A percentile compares a stretch with the other conserved stretches of the same genome.
Conservation (phyloP, 768 basidiomycete species). For the Hypholoma sublateritium region DNA sequence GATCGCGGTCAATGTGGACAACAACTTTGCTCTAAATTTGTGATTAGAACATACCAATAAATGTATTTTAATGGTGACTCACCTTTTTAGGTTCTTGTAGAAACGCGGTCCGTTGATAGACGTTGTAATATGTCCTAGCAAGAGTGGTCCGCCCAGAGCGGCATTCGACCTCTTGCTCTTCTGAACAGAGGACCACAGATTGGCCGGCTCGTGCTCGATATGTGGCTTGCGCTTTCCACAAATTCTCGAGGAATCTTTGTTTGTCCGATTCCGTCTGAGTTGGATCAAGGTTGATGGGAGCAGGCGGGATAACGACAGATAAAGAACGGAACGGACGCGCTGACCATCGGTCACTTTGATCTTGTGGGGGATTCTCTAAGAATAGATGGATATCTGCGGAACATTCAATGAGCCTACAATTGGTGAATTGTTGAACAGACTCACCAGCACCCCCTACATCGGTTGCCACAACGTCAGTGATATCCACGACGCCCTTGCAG, state of each 20-base stretch:
- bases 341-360: slow-evolving; percentile 85
- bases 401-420: background rate
- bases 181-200: slow-evolving; percentile 68
- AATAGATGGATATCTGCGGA: slow-evolving; percentile 79
- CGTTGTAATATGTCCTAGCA: slow-evolving; percentile 86
- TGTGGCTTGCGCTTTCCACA: slow-evolving; percentile 87
- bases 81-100: slow-evolving; percentile 82
- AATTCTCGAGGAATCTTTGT: slow-evolving; percentile 79
- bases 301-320: slow-evolving; percentile 76
- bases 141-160: slow-evolving; percentile 58
- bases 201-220: slow-evolving; percentile 73
- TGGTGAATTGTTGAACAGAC: slow-evolving; percentile 17
- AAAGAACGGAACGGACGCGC: slow-evolving; percentile 82
- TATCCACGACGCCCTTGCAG: slow-evolving; percentile 82
- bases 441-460: slow-evolving; percentile 85
- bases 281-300: slow-evolving; percentile 65
- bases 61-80: slow-evolving; percentile 9
- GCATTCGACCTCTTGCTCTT: slow-evolving; percentile 76
- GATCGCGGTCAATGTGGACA: slow-evolving; percentile 86
- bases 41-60: slow-evolving; percentile 2
- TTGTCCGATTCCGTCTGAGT: slow-evolving; percentile 66
- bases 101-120: slow-evolving; percentile 82
- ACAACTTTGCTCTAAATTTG: slow-evolving; percentile 76
- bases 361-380: slow-evolving; percentile 78
- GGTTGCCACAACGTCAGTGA: slow-evolving; percentile 80